Conservation (phyloP, 495 filamentous ascomycete genomes). For the Tuber magnatum region DNA sequence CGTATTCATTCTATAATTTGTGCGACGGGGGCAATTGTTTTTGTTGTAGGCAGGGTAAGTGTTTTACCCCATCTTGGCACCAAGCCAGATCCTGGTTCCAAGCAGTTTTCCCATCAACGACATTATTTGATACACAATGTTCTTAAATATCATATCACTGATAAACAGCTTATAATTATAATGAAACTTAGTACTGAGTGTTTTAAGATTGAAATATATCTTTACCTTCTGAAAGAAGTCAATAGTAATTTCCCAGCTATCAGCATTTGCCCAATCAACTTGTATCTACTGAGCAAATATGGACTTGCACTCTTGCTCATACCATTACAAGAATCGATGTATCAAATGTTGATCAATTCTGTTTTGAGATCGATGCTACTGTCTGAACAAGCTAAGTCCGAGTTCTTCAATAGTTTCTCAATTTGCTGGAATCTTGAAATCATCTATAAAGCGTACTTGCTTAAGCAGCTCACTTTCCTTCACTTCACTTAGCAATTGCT, state of each 20-base stretch:
- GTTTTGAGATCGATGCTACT: not conserved
- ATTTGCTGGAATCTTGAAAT: conserved; percentile 15
- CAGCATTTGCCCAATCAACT: conserved; percentile 5
- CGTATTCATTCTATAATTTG: too few species aligned
- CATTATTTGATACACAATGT: too few species aligned
- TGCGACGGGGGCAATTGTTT: too few species aligned
- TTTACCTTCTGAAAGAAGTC: conserved; percentile 9
- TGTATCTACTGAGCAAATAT: conserved; percentile 7
- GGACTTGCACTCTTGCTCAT: conserved; percentile 3
- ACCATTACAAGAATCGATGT: not conserved
- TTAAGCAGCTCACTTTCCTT: conserved; percentile 10
- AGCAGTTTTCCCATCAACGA: too few species aligned
- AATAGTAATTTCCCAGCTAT: conserved; percentile 10
- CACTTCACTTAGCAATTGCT: conserved; percentile 1
- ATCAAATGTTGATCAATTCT: conserved; percentile 9
- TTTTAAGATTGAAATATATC: conserved; percentile 3
- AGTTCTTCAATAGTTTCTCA: not conserved
- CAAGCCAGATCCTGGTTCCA: too few species aligned
- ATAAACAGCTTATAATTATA: not conserved
- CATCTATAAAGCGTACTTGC: conserved; percentile 8
- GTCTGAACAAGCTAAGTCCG: not conserved
- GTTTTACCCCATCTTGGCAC: too few species aligned
- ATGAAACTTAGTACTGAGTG: not conserved
- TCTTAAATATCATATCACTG: too few species aligned
- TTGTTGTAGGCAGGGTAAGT: too few species aligned